Conservation (phyloP, 108 stramenopile genomes). For the Cyclostephanos tholiformis region DNA sequence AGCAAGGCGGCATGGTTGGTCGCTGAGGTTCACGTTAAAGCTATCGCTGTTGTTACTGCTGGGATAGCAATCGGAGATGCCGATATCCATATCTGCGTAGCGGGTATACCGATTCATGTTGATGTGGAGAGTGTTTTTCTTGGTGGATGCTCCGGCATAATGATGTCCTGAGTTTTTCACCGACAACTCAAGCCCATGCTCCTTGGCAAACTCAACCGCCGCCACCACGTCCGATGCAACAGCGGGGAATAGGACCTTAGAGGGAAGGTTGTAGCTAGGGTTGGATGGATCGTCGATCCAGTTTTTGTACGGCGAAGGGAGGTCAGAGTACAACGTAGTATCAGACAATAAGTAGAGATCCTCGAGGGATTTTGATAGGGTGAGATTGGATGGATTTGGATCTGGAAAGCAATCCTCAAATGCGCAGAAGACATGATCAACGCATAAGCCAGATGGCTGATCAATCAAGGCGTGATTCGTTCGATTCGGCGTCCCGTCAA, state of each 20-base stretch:
- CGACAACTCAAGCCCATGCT: slow-evolving; percentile 25
- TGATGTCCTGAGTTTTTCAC: slow-evolving; percentile 49
- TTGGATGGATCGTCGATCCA: slow-evolving; percentile 27
- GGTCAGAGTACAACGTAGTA: not conserved
- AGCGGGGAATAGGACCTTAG: slow-evolving; percentile 30
- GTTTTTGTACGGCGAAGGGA: not conserved
- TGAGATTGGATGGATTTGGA: slow-evolving; percentile 1
- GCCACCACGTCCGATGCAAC: slow-evolving; percentile 29
- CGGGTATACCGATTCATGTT: slow-evolving; percentile 37
- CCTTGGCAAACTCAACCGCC: slow-evolving; percentile 36
- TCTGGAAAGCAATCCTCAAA: slow-evolving; percentile 18
- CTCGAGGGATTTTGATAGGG: not conserved
- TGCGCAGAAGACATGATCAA: slow-evolving; percentile 26
- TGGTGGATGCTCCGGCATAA: slow-evolving; percentile 32
- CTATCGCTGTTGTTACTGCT: not conserved
- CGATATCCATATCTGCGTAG: slow-evolving; percentile 10
- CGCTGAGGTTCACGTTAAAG: too few relatives aligned
- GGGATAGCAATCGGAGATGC: slow-evolving; percentile 17
- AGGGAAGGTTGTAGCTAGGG: slow-evolving; percentile 31
- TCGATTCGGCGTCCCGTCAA: not conserved
- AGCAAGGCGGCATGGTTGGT: slow-evolving; percentile 31
- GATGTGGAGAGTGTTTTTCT: slow-evolving; percentile 31
- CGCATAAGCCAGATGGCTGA: slow-evolving; percentile 34
- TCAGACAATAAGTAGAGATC: too few relatives aligned
- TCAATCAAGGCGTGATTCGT: slow-evolving; percentile 16